Percentiles rank a stretch among this genome's conserved stretches.
Conservation (phyloP, 1,284 basidiomycete species). For the Polyporus tsugae region DNA sequence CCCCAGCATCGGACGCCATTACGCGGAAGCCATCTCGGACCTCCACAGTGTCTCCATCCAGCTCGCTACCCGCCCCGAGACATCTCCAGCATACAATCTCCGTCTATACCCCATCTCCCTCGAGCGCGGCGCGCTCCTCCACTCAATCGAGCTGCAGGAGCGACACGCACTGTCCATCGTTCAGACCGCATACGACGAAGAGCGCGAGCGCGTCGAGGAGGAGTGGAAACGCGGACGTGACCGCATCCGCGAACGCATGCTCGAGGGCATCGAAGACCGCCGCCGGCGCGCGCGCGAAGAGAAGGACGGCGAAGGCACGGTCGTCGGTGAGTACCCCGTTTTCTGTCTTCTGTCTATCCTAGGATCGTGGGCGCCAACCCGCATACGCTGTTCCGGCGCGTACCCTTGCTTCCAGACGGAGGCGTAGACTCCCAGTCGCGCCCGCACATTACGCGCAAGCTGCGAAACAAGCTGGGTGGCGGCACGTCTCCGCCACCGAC, state of each 20-base stretch:
- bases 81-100: constrained; percentile 68
- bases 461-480: constrained; percentile 74
- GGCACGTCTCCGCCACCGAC: constrained; percentile 67
- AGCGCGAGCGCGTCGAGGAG: constrained; percentile 77
- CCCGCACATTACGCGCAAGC: constrained; percentile 81
- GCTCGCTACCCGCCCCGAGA: constrained; percentile 72
- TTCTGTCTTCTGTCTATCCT: neutral
- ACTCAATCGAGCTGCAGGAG: constrained; percentile 70
- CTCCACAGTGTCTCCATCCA: constrained; percentile 65
- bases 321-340: constrained; percentile 56
- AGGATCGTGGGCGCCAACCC: constrained; percentile 14
- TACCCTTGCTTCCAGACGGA: constrained; percentile 54
- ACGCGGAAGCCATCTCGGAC: constrained; percentile 60
- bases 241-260: constrained; percentile 71
- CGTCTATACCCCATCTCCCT: constrained; percentile 75
- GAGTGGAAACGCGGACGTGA: constrained; percentile 79
- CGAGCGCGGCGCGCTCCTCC: constrained; percentile 76
- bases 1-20: constrained; percentile 55
- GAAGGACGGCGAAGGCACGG: constrained; percentile 80
- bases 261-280: constrained; percentile 86
- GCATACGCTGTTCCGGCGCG: neutral
- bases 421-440: constrained; percentile 77
- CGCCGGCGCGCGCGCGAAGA: constrained; percentile 78
- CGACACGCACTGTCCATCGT: constrained; percentile 67
- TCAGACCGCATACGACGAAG: constrained; percentile 77